Percentiles rank a stretch among this genome's conserved stretches.
phyloP scores from a whole-genome alignment of 1,284 basidiomycete species.

The Bjerkandera adusta region DNA sequence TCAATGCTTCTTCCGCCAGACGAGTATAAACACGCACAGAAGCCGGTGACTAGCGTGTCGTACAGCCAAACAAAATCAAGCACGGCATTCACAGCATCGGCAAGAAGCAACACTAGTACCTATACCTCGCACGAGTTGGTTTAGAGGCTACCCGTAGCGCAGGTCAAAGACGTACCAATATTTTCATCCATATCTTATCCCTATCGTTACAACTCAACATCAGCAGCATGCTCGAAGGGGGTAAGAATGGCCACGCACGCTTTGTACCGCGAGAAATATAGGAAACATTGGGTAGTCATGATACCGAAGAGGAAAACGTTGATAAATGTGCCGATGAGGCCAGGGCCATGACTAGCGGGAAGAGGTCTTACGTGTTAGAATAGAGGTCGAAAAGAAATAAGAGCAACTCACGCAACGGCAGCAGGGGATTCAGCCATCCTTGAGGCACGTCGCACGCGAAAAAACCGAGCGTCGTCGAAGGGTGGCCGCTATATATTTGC shows the following conservation, averaged over 20 bases:
- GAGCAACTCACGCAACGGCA: slow-evolving; percentile 11
- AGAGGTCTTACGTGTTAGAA: background rate
- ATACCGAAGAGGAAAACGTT: slow-evolving; percentile 39
- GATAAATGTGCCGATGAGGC: slow-evolving; percentile 37
- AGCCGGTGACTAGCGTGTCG: slow-evolving; percentile 25
- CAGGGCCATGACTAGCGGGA: slow-evolving; percentile 34
- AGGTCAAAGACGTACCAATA: slow-evolving; percentile 23
- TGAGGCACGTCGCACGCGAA: background rate
- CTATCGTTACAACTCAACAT: slow-evolving; percentile 15
- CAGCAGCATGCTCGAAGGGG: background rate
- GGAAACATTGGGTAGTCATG: slow-evolving; percentile 37
- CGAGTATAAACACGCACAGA: too few relatives aligned
- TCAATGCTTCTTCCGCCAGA: too few relatives aligned
- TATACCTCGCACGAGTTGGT: slow-evolving; percentile 11
- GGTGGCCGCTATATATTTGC: too few relatives aligned
- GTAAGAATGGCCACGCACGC: slow-evolving; percentile 22
- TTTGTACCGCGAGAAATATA: slow-evolving; percentile 39
- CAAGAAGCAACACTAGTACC: slow-evolving; percentile 33
- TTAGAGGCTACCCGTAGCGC: background rate
- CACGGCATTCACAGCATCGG: slow-evolving; percentile 36
- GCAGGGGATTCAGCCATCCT: slow-evolving; percentile 1
- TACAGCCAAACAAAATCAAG: slow-evolving; percentile 38
- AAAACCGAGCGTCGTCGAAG: background rate
- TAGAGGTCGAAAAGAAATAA: background rate
- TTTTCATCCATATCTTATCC: slow-evolving; percentile 32